A percentile compares a stretch with the other conserved stretches of the same genome.
These are phyloP conservation scores for Thalassiosira profunda DNA, from an alignment of 108 stramenopile genomes.

Conservation along the genomic window DNA sequence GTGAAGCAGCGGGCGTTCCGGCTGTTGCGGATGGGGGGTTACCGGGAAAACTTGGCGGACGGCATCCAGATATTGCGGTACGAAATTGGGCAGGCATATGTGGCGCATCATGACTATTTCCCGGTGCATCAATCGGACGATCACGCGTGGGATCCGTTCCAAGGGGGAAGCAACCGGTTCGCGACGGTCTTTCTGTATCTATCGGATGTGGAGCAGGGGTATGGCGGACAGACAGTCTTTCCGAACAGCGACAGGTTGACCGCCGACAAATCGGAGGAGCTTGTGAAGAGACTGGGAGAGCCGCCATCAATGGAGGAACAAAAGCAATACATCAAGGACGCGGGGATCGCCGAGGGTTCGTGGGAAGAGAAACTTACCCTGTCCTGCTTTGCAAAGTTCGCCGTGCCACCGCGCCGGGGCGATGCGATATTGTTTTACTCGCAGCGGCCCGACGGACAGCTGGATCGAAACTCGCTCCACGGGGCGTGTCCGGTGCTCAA, in stretches of 20 bases:
- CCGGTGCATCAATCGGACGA: constrained; percentile 26
- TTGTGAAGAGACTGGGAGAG: constrained; percentile 45
- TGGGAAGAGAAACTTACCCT: constrained; percentile 45
- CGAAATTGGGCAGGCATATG: constrained; percentile 67
- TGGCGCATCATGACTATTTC: constrained; percentile 71
- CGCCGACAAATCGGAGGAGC: constrained; percentile 49
- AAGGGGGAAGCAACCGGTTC: constrained; percentile 75
- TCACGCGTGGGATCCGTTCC: constrained; percentile 47
- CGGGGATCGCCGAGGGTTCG: constrained; percentile 32
- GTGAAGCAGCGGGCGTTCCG: constrained; percentile 53
- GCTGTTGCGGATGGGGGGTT: constrained; percentile 50
- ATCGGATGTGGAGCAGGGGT: constrained; percentile 68
- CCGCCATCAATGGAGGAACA: constrained; percentile 33
- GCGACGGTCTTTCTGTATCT: constrained; percentile 79
- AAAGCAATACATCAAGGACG: constrained; percentile 30
- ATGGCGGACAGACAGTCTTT: constrained; percentile 79
- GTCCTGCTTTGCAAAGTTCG: constrained; percentile 39
- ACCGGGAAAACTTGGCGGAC: constrained; percentile 61
- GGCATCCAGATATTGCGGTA: constrained; percentile 76
- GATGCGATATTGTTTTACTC: constrained; percentile 61
- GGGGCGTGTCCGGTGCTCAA: constrained; percentile 77
- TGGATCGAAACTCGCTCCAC: constrained; percentile 49
- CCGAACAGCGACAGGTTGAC: constrained; percentile 40
- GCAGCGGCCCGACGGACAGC: constrained; percentile 48
- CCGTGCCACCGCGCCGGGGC: constrained; percentile 45